Conservation (phyloP, 768 basidiomycete species). For the Suillus lakei region DNA sequence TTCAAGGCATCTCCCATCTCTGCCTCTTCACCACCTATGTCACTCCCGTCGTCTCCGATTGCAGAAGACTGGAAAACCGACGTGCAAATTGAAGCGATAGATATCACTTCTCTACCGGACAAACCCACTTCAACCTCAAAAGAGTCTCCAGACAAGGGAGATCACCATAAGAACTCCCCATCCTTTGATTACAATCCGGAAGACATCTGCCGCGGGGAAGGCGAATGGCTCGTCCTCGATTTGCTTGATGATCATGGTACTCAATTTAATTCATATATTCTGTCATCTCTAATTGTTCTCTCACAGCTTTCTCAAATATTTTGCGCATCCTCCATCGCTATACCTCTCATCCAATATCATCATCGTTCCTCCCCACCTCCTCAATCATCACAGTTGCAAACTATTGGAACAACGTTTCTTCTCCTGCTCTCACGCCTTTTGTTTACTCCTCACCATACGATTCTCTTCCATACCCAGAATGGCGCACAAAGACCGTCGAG, state of each 20-base stretch:
- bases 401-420: slow-evolving; percentile 21
- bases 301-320: slow-evolving; percentile 51
- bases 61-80: slow-evolving; percentile 17
- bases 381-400: slow-evolving; percentile 63
- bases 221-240: slow-evolving; percentile 59
- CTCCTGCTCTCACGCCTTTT: slow-evolving; percentile 26
- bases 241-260: slow-evolving; percentile 51
- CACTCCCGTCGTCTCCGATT: slow-evolving; percentile 31
- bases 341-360: slow-evolving; percentile 36
- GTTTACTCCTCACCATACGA: slow-evolving; percentile 35
- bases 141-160: slow-evolving; percentile 11
- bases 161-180: neutral
- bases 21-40: slow-evolving; percentile 21
- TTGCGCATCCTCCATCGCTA: slow-evolving; percentile 58
- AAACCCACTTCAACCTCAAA: neutral
- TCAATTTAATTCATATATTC: neutral
- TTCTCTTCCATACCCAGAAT: slow-evolving; percentile 66
- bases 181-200: slow-evolving; percentile 8
- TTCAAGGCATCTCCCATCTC: neutral
- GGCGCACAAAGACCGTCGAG: slow-evolving; percentile 56
- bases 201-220: slow-evolving; percentile 25
- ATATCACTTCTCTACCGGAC: neutral
- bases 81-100: slow-evolving; percentile 9
- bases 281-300: neutral
- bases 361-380: slow-evolving; percentile 48